These are phyloP conservation scores for Mycena belliarum DNA, from an alignment of 768 basidiomycete genomes.

Conservation along the genomic window DNA sequence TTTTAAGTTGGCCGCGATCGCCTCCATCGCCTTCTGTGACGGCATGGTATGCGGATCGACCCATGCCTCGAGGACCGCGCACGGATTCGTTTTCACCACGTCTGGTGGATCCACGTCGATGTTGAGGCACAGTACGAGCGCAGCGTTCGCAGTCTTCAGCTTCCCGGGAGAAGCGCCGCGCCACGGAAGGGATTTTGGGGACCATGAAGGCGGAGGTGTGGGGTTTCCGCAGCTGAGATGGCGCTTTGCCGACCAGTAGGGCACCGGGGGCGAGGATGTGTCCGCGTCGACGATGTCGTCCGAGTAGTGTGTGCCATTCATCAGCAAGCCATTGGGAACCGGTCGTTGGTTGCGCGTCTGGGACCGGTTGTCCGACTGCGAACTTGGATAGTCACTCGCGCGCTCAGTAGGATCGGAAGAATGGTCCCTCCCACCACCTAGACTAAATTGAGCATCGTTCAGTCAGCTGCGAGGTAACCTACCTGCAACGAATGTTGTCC, in stretches of 20 bases:
- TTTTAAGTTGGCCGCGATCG: slow-evolving; percentile 89
- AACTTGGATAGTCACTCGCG: slow-evolving; percentile 11
- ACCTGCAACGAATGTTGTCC: slow-evolving; percentile 11
- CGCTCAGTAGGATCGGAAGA: slow-evolving; percentile 5
- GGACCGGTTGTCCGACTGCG: slow-evolving; percentile 9
- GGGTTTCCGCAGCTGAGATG: slow-evolving; percentile 92
- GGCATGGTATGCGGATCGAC: slow-evolving; percentile 94
- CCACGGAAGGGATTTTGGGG: slow-evolving; percentile 73
- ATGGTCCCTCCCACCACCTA: slow-evolving; percentile 14
- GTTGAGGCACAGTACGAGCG: slow-evolving; percentile 89
- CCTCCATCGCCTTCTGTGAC: slow-evolving; percentile 89
- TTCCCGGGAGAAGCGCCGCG: slow-evolving; percentile 78
- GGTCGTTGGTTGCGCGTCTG: slow-evolving; percentile 10
- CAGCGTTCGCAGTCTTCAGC: slow-evolving; percentile 89
- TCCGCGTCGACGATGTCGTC: slow-evolving; percentile 25
- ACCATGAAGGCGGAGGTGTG: slow-evolving; percentile 66
- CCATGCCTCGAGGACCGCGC: slow-evolving; percentile 95
- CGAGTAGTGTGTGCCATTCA: slow-evolving; percentile 21
- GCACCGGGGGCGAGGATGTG: slow-evolving; percentile 58
- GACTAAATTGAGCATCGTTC: background rate
- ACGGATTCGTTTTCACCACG: slow-evolving; percentile 94
- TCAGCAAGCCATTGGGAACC: slow-evolving; percentile 10
- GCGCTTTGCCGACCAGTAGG: slow-evolving; percentile 86
- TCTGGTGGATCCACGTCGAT: slow-evolving; percentile 98
- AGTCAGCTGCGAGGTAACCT: background rate